Conservation (phyloP, 495 filamentous ascomycete genomes). For the Aspergillus biplanus region DNA sequence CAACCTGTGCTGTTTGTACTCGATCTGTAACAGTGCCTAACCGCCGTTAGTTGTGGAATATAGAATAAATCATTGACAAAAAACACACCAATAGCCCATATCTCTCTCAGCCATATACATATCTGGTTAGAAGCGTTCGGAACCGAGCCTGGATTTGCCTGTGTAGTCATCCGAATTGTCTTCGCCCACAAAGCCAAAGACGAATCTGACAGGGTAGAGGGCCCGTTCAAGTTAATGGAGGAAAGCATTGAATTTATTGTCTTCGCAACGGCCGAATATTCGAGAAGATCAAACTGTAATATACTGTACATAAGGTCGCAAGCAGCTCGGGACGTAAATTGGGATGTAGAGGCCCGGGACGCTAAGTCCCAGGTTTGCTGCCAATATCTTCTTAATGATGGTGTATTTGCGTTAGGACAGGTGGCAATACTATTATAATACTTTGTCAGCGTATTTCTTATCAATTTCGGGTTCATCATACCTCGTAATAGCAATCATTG, state of each 20-base stretch:
- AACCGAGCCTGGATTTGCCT: constrained; percentile 62
- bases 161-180: constrained; percentile 57
- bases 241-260: constrained; percentile 69
- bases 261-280: constrained; percentile 63
- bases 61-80: background rate
- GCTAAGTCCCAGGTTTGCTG: constrained; percentile 74
- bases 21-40: constrained; percentile 43
- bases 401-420: constrained; percentile 29
- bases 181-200: constrained; percentile 73
- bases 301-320: constrained; percentile 75
- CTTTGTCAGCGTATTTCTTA: constrained; percentile 15
- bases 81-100: constrained; percentile 74
- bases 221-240: constrained; percentile 79
- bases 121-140: constrained; percentile 68
- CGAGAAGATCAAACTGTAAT: constrained; percentile 62
- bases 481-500: constrained; percentile 68
- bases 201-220: constrained; percentile 76
- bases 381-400: constrained; percentile 57
- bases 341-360: constrained; percentile 68
- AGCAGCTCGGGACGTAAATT: constrained; percentile 74
- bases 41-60: constrained; percentile 21
- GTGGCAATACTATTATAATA: constrained; percentile 35
- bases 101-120: constrained; percentile 76
- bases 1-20: constrained; percentile 45
- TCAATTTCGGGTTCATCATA: constrained; percentile 25